A percentile compares a stretch with the other conserved stretches of the same genome.
Evolutionary conservation across 1,139 yeast genomes (phyloP).

Genomic region (Casaregolazyma suthepensis): DNA sequence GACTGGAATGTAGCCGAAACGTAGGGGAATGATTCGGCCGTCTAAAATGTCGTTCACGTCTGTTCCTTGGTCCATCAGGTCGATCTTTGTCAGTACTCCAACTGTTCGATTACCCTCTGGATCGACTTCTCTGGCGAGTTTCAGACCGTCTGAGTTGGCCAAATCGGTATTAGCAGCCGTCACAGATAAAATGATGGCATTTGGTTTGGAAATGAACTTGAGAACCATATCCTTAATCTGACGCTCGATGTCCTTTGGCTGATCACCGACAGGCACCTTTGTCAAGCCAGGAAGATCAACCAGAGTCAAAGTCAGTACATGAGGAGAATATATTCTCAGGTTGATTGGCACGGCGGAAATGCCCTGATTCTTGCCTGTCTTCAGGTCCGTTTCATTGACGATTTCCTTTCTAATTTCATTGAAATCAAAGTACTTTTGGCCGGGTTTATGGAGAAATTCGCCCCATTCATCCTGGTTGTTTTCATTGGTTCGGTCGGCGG

Average conservation of each 20-base stretch:
- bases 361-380: slow-evolving; percentile 89
- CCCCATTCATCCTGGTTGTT: slow-evolving; percentile 96
- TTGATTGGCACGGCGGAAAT: slow-evolving; percentile 91
- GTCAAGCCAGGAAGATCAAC: slow-evolving; percentile 98
- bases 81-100: slow-evolving; percentile 95
- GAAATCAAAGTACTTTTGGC: slow-evolving; percentile 80
- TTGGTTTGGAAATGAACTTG: slow-evolving; percentile 91
- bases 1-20: slow-evolving; percentile 96
- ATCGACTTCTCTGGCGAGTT: slow-evolving; percentile 94
- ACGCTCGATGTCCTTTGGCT: slow-evolving; percentile 93
- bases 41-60: slow-evolving; percentile 96
- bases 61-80: slow-evolving; percentile 98
- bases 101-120: slow-evolving; percentile 96
- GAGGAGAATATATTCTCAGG: slow-evolving; percentile 90
- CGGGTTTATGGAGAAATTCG: slow-evolving; percentile 89
- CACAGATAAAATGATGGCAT: slow-evolving; percentile 90
- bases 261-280: slow-evolving; percentile 99
- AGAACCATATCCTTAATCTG: slow-evolving; percentile 92
- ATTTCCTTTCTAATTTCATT: slow-evolving; percentile 89
- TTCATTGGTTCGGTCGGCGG: slow-evolving; percentile 37
- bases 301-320: slow-evolving; percentile 87
- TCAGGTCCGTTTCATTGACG: slow-evolving; percentile 87
- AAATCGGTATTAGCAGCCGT: slow-evolving; percentile 97
- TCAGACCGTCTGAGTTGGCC: slow-evolving; percentile 95
- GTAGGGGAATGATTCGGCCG: slow-evolving; percentile 89